Conservation (phyloP, 495 filamentous ascomycete genomes). For the Penicillium argentinense region DNA sequence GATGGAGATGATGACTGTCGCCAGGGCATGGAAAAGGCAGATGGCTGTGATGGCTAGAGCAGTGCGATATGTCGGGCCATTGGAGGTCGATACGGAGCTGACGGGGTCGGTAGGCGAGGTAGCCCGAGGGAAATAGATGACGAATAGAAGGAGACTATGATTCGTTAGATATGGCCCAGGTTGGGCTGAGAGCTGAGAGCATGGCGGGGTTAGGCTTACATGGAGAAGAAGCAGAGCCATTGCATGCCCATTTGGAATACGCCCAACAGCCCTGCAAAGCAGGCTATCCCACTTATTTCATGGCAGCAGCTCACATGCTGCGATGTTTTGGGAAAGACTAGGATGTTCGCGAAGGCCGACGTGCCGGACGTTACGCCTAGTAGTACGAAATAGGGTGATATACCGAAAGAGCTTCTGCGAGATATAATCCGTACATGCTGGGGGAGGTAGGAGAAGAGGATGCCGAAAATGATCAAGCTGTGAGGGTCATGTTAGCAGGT, state of each 20-base stretch:
- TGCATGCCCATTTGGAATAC: conserved; percentile 88
- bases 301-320: conserved; percentile 82
- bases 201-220: conserved; percentile 65
- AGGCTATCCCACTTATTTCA: conserved; percentile 76
- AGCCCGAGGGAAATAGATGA: conserved; percentile 77
- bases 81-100: conserved; percentile 21
- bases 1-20: conserved; percentile 64
- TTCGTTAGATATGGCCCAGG: neutral
- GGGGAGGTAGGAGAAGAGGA: conserved; percentile 90
- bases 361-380: conserved; percentile 88
- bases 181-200: neutral
- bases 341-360: conserved; percentile 85
- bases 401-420: conserved; percentile 87
- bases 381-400: conserved; percentile 90
- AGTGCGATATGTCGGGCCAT: conserved; percentile 64
- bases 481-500: conserved; percentile 1
- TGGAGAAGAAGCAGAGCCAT: conserved; percentile 86
- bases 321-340: conserved; percentile 73
- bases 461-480: conserved; percentile 85
- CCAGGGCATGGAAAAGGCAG: conserved; percentile 69
- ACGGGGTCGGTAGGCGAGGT: conserved; percentile 43
- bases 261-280: conserved; percentile 79
- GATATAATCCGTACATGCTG: conserved; percentile 90
- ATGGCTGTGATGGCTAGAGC: conserved; percentile 69
- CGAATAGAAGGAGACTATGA: conserved; percentile 74